phyloP scores from a whole-genome alignment of 140 eudicot genomes.

The Anethum foeniculum region DNA sequence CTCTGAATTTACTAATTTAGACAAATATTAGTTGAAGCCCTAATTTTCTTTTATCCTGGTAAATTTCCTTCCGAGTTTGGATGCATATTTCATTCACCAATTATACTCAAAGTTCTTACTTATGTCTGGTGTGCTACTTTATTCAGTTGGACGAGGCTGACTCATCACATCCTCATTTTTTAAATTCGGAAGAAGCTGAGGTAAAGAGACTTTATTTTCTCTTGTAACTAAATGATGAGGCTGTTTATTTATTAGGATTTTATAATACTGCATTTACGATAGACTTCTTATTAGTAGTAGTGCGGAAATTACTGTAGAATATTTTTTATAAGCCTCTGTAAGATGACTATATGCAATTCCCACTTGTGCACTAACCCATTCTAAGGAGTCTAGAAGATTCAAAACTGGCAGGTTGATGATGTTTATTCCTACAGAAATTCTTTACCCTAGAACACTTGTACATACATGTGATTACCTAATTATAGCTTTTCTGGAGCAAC shows the following conservation, averaged over 20 bases:
- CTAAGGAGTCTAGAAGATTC: not conserved
- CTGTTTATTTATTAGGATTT: not conserved
- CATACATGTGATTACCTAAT: not conserved
- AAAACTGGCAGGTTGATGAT: not conserved
- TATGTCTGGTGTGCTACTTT: slow-evolving; percentile 11
- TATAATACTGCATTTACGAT: not conserved
- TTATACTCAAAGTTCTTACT: not conserved
- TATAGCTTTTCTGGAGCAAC: not conserved
- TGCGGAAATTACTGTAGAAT: not conserved
- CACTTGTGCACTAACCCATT: not conserved
- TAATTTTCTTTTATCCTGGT: not conserved
- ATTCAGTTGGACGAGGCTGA: slow-evolving; percentile 54
- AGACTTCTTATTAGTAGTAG: not conserved
- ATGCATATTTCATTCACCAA: not conserved
- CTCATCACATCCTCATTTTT: slow-evolving; percentile 32
- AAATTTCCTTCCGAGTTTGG: not conserved
- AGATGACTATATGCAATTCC: not conserved
- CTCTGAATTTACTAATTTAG: not conserved
- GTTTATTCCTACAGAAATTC: not conserved
- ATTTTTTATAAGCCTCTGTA: not conserved
- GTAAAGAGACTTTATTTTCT: slow-evolving; percentile 18
- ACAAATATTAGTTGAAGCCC: not conserved
- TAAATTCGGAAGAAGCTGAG: slow-evolving; percentile 43
- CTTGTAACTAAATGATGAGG: not conserved
- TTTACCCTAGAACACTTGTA: not conserved